Percentiles rank a stretch among this genome's conserved stretches.
These are phyloP conservation scores for Flammula alnicola DNA, from an alignment of 1,284 basidiomycete species.

Conservation along the genomic window DNA sequence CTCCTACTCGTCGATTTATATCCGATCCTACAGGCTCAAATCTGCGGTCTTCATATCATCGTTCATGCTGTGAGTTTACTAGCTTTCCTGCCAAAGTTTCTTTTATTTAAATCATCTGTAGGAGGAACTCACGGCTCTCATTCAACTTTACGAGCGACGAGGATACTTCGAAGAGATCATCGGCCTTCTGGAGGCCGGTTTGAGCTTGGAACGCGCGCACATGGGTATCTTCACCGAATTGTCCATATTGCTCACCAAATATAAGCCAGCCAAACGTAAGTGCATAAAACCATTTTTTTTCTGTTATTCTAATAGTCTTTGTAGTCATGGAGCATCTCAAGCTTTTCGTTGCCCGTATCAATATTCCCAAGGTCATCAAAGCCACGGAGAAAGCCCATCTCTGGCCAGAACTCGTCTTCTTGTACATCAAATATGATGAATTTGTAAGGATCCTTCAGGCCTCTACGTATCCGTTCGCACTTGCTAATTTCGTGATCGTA, in stretches of 20 bases:
- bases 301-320: constrained; percentile 8
- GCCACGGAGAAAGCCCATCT: constrained; percentile 96
- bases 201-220: constrained; percentile 95
- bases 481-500: constrained; percentile 32
- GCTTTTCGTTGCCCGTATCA: constrained; percentile 96
- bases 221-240: constrained; percentile 96
- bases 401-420: constrained; percentile 98
- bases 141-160: constrained; percentile 88
- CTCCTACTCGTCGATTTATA: constrained; percentile 8
- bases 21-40: constrained; percentile 78
- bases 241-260: constrained; percentile 95
- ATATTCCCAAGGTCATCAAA: constrained; percentile 95
- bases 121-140: constrained; percentile 87
- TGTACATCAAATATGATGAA: constrained; percentile 98
- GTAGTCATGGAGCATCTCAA: constrained; percentile 98
- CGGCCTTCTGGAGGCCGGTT: constrained; percentile 88
- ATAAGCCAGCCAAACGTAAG: constrained; percentile 90
- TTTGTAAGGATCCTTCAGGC: constrained; percentile 64
- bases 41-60: constrained; percentile 95
- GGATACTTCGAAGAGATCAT: constrained; percentile 97
- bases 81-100: constrained; percentile 2
- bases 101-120: constrained; percentile 34
- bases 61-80: constrained; percentile 78
- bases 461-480: not conserved
- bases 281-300: constrained; percentile 20